phyloP scores from a whole-genome alignment of 805 yeast species.

The Lachancea quebecensis region DNA sequence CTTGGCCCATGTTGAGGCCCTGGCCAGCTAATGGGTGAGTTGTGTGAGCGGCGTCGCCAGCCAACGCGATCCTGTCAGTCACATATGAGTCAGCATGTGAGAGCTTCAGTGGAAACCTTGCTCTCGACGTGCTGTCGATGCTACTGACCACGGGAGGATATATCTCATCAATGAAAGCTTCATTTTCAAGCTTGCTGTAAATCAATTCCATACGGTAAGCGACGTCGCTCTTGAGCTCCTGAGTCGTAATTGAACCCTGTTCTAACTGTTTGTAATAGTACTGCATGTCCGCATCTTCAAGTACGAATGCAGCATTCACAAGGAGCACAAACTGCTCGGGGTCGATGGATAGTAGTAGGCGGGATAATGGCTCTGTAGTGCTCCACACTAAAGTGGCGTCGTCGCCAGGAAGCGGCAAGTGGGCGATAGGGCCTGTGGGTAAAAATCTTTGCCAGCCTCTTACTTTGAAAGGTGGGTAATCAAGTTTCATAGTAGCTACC shows the following conservation, averaged over 20 bases:
- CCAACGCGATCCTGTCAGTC: slow-evolving; percentile 78
- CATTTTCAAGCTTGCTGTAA: slow-evolving; percentile 26
- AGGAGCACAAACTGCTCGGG: slow-evolving; percentile 59
- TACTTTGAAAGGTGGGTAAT: slow-evolving; percentile 63
- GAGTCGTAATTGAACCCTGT: slow-evolving; percentile 31
- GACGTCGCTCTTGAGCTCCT: slow-evolving; percentile 56
- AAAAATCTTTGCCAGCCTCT: slow-evolving; percentile 89
- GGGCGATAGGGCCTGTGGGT: slow-evolving; percentile 87
- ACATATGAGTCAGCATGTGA: slow-evolving; percentile 89
- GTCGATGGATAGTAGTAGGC: slow-evolving; percentile 49
- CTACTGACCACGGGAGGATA: slow-evolving; percentile 62
- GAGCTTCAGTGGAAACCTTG: slow-evolving; percentile 80
- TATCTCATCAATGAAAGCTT: slow-evolving; percentile 45
- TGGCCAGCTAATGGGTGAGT: slow-evolving; percentile 98
- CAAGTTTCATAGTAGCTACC: slow-evolving; percentile 81
- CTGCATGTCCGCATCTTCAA: slow-evolving; percentile 68
- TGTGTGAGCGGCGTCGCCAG: slow-evolving; percentile 97
- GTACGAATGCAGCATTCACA: slow-evolving; percentile 81
- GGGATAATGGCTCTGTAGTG: slow-evolving; percentile 67
- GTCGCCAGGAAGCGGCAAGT: slow-evolving; percentile 80
- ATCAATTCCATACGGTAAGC: slow-evolving; percentile 52
- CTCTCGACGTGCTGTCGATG: slow-evolving; percentile 61
- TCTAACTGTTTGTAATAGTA: slow-evolving; percentile 48
- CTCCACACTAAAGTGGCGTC: slow-evolving; percentile 95
- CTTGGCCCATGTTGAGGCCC: slow-evolving; percentile 96